phyloP scores from a whole-genome alignment of 2,329 filamentous ascomycete species.

The Lachnellula willkommii region DNA sequence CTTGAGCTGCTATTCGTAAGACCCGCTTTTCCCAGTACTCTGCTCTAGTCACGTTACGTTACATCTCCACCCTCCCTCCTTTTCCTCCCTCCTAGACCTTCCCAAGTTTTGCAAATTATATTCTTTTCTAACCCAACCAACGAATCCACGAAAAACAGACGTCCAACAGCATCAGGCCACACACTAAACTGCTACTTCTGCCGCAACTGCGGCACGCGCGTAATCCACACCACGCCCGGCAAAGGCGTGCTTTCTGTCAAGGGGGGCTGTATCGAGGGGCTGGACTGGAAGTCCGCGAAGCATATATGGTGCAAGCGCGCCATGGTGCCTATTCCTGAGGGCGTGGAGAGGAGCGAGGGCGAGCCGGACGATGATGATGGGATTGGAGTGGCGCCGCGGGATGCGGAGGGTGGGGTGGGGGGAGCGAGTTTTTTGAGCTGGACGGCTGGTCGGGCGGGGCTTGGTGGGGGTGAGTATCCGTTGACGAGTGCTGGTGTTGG shows the following conservation, averaged over 20 bases:
- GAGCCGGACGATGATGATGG: slow-evolving; percentile 34
- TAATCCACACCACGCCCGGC: slow-evolving; percentile 56
- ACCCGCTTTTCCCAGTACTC: slow-evolving; percentile 11
- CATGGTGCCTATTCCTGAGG: slow-evolving; percentile 61
- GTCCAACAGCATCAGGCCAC: slow-evolving; percentile 52
- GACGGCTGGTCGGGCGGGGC: not conserved
- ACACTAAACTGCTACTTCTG: slow-evolving; percentile 62
- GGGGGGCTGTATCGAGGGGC: slow-evolving; percentile 58
- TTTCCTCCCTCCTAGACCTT: not conserved
- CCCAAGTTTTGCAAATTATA: not conserved
- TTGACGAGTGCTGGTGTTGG: too few species aligned
- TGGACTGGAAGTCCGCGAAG: slow-evolving; percentile 55
- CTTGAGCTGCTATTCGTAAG: slow-evolving; percentile 52
- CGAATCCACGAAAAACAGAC: slow-evolving; percentile 35
- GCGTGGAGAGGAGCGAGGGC: slow-evolving; percentile 51
- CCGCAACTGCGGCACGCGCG: slow-evolving; percentile 57
- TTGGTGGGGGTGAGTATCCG: not conserved
- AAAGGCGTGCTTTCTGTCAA: slow-evolving; percentile 61
- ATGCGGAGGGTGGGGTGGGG: not conserved
- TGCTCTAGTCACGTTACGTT: not conserved
- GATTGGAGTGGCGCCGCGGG: not conserved
- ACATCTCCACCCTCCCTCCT: not conserved
- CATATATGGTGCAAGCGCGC: slow-evolving; percentile 66
- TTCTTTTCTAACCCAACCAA: not conserved
- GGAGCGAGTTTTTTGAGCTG: not conserved